Conservation (phyloP, 352 stramenopile species). For the Salisapilia sapeloensis region DNA sequence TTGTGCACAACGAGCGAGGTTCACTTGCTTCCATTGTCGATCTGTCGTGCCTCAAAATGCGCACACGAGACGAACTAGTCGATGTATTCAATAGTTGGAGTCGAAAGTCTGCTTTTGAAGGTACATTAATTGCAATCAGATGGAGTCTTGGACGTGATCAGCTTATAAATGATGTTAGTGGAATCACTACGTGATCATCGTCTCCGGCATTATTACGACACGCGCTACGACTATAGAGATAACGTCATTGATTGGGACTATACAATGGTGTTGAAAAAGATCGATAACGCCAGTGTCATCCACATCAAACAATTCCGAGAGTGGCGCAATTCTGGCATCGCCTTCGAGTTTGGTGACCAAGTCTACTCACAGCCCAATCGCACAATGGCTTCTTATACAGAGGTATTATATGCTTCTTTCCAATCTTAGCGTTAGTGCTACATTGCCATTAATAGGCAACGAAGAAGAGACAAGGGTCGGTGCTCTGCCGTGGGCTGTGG, state of each 20-base stretch:
- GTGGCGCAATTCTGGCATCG: slow-evolving; percentile 86
- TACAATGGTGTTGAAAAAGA: slow-evolving; percentile 73
- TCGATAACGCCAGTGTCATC: slow-evolving; percentile 83
- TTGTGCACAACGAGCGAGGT: slow-evolving; percentile 55
- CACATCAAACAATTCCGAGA: slow-evolving; percentile 84
- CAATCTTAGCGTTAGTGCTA: neutral
- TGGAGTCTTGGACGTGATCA: no score
- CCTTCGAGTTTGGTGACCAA: slow-evolving; percentile 92
- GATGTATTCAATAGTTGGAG: slow-evolving; percentile 75
- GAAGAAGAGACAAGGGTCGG: slow-evolving; percentile 57
- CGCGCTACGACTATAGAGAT: slow-evolving; percentile 85
- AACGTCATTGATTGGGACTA: slow-evolving; percentile 94
- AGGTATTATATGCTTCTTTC: slow-evolving; percentile 34
- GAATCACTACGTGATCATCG: slow-evolving; percentile 68
- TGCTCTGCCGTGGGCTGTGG: slow-evolving; percentile 79
- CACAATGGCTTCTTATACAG: slow-evolving; percentile 80
- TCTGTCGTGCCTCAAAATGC: slow-evolving; percentile 80
- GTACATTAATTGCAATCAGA: slow-evolving; percentile 18
- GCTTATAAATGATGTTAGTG: slow-evolving; percentile 21
- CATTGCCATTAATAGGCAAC: slow-evolving; percentile 10
- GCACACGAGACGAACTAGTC: slow-evolving; percentile 78
- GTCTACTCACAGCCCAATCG: slow-evolving; percentile 82
- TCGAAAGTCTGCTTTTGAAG: slow-evolving; percentile 49
- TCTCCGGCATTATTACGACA: slow-evolving; percentile 82
- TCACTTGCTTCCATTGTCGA: slow-evolving; percentile 54